A percentile compares a stretch with the other conserved stretches of the same genome.
Conservation (phyloP, 2,329 filamentous ascomycete genomes). For the Cercospora sesami region DNA sequence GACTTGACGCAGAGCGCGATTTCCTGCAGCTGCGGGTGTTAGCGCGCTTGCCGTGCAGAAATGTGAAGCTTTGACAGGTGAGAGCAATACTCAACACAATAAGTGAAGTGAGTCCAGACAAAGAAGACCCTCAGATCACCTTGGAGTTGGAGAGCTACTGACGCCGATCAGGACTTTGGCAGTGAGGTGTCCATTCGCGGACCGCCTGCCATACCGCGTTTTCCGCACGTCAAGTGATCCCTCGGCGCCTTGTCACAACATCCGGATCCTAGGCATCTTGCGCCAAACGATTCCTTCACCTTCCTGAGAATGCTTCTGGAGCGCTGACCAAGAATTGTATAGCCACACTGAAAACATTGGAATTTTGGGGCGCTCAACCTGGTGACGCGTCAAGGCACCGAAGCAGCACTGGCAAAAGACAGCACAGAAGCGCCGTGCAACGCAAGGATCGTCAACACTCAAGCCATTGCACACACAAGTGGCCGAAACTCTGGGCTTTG, state of each 20-base stretch:
- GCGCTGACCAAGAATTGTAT: background rate
- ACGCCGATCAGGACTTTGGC: background rate
- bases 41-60: constrained; percentile 3
- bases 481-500: too few relatives aligned
- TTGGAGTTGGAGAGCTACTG: background rate
- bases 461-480: too few relatives aligned
- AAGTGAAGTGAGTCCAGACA: background rate
- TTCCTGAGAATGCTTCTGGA: background rate
- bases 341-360: background rate
- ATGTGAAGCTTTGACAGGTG: background rate
- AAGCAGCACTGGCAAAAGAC: background rate
- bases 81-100: background rate
- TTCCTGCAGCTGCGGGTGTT: background rate
- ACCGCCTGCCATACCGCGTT: background rate
- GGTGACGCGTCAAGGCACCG: background rate
- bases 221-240: background rate
- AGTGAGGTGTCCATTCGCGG: background rate
- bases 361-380: background rate
- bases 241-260: background rate
- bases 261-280: background rate
- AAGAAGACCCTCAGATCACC: background rate
- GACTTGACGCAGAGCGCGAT: background rate
- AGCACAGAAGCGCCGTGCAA: background rate
- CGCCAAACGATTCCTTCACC: too few relatives aligned
- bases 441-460: background rate